Evolutionary conservation across 1,139 yeast genomes (phyloP).

Genomic region (Nakaseomyces uthaithaninus): DNA sequence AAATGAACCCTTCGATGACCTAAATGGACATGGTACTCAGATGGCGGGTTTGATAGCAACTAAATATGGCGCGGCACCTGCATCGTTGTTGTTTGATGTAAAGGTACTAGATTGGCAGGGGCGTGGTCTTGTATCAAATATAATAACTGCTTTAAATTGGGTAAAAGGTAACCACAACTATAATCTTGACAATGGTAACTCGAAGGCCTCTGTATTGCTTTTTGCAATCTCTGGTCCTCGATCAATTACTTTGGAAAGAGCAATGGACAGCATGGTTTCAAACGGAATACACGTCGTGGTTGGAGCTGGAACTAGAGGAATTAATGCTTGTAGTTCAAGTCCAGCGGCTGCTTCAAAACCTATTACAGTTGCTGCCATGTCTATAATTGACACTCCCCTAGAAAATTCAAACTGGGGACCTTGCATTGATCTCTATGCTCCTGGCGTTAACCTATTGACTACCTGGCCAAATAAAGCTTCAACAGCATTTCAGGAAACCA

Average conservation of each 20-base stretch:
- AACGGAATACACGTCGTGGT: slow-evolving; percentile 79
- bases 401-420: slow-evolving; percentile 74
- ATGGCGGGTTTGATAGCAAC: slow-evolving; percentile 84
- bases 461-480: slow-evolving; percentile 70
- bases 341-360: slow-evolving; percentile 74
- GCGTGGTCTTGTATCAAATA: slow-evolving; percentile 73
- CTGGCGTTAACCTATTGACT: slow-evolving; percentile 71
- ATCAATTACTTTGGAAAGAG: slow-evolving; percentile 71
- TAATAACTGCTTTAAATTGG: slow-evolving; percentile 71
- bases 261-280: slow-evolving; percentile 74
- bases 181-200: slow-evolving; percentile 36
- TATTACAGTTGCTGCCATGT: slow-evolving; percentile 76
- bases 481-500: slow-evolving; percentile 48
- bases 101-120: slow-evolving; percentile 73
- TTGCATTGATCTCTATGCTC: slow-evolving; percentile 81
- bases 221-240: slow-evolving; percentile 87
- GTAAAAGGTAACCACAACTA: slow-evolving; percentile 39
- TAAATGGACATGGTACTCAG: slow-evolving; percentile 87
- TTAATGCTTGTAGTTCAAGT: slow-evolving; percentile 75
- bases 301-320: slow-evolving; percentile 83
- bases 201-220: slow-evolving; percentile 80
- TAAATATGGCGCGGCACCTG: slow-evolving; percentile 74
- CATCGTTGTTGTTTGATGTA: slow-evolving; percentile 65
- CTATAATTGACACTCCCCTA: slow-evolving; percentile 66
- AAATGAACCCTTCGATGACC: slow-evolving; percentile 78